Evolutionary conservation across 768 basidiomycete species (phyloP).

Genomic region (Rhodotorula taiwanensis): DNA sequence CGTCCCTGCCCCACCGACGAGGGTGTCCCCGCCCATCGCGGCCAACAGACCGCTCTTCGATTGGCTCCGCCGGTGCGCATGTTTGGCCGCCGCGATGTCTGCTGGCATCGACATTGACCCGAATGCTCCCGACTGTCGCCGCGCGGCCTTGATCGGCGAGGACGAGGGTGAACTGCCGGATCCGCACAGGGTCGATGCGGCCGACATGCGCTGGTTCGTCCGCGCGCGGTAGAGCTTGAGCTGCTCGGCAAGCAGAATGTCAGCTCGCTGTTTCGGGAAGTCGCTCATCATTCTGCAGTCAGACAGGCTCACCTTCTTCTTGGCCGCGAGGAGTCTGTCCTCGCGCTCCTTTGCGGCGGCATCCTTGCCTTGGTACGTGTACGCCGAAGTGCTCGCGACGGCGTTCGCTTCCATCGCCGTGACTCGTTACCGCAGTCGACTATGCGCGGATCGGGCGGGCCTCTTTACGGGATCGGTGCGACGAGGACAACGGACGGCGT

Average conservation of each 20-base stretch:
- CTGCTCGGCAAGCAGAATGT: constrained; percentile 5
- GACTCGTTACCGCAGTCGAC: background rate
- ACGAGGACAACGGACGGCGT: too few species aligned
- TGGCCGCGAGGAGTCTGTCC: constrained; percentile 37
- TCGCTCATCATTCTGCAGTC: background rate
- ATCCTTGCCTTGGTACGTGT: constrained; percentile 20
- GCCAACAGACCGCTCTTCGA: constrained; percentile 26
- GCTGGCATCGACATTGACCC: constrained; percentile 17
- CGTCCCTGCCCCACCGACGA: constrained; percentile 7
- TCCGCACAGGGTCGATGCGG: background rate
- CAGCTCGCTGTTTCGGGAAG: background rate
- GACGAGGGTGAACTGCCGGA: background rate
- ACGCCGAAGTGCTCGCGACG: constrained; percentile 4
- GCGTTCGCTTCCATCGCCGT: too few species aligned
- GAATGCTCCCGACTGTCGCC: constrained; percentile 4
- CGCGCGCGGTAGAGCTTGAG: constrained; percentile 39
- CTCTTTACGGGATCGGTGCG: too few species aligned
- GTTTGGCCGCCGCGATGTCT: constrained; percentile 5
- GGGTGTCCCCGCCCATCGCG: constrained; percentile 13
- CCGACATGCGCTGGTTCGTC: constrained; percentile 15
- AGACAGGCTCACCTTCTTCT: constrained; percentile 37
- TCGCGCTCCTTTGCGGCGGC: constrained; percentile 34
- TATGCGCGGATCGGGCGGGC: too few species aligned
- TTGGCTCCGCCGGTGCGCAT: constrained; percentile 24
- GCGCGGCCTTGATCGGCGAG: constrained; percentile 4